Percentiles rank a stretch among this genome's conserved stretches.
Conservation (phyloP, 208 protist species). For the Leishmania guyanensis region DNA sequence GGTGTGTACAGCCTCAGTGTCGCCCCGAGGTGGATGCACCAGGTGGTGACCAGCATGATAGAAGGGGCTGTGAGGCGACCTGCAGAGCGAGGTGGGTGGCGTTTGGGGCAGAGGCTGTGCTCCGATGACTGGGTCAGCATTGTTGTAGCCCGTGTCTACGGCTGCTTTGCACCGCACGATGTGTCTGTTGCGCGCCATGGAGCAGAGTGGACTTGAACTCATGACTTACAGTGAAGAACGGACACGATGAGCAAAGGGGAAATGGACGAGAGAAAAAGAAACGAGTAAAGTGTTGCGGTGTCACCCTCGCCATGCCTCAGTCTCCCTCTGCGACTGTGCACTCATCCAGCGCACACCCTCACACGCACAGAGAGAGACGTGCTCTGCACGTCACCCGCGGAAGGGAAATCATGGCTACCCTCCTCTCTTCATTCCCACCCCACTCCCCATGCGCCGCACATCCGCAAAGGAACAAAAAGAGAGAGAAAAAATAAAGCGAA, state of each 20-base stretch:
- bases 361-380: neutral
- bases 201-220: too few relatives aligned
- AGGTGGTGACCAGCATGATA: neutral
- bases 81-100: neutral
- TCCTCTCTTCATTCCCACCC: neutral
- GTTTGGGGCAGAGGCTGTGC: neutral
- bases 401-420: neutral
- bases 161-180: neutral
- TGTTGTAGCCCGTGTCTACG: neutral
- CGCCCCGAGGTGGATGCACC: neutral
- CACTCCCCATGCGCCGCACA: neutral
- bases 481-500: neutral
- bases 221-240: too few relatives aligned
- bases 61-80: neutral
- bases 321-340: neutral
- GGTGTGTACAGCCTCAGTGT: neutral
- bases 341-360: neutral
- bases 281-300: neutral
- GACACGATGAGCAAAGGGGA: too few relatives aligned
- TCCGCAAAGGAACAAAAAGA: neutral
- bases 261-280: neutral
- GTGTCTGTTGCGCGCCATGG: neutral
- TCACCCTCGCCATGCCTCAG: neutral
- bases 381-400: neutral
- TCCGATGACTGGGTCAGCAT: neutral